Base-by-base conservation (phyloP, 768 basidiomycete genomes). In the Gymnopilus junonius region DNA sequence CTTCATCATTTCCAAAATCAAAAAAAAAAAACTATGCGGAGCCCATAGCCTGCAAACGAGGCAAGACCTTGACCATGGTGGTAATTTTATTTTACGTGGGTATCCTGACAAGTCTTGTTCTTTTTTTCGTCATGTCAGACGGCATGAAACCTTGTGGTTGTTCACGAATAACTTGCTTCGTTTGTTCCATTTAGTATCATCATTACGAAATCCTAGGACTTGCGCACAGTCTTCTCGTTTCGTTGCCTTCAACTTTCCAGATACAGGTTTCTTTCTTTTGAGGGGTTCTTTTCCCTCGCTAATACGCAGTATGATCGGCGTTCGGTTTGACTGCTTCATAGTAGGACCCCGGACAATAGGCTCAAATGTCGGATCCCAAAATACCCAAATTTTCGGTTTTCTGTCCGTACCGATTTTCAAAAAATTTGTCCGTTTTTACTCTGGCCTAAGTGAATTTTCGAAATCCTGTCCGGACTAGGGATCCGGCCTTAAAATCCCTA, bases 221-320 rank as follows among this genome's bases (percentile, higher is more conserved):
- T n/a, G 10, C n/a, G n/a, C 15, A 32, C 27, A 51, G 31, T 17
- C 48, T 51, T 32, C 31, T 51, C 29, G n/a, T 32, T 32, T 51
- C 27, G 23, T 14, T 27, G 11, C 48, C 32, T 51, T 51, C 48
- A 51, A 51, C 48, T 51, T 51, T 51, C 48, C 48, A 20, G 48
- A 51, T 51, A 51, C 48, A 32, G 48, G 4, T 8, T 51, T 51
- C 27, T 7, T 42, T 20, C 45, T 32, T 51, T 29, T 32, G 48
- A 17, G 48, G 17, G 29, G 31, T 51, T 51, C 48, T 51, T 51
- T 51, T 51, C 48, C 48, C 48, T 51, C 48, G 48, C 48, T n/a
- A 31, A n/a, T 51, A 11, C 10, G 48, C 48, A 51, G 23, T 42
- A 23, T 31, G 48, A 51, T 51, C 48, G 48, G 48, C 27, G 27